A percentile compares a stretch with the other conserved stretches of the same genome.
Evolutionary conservation across 1,284 basidiomycete genomes (phyloP).

Genomic region (Puccinia coronata): DNA sequence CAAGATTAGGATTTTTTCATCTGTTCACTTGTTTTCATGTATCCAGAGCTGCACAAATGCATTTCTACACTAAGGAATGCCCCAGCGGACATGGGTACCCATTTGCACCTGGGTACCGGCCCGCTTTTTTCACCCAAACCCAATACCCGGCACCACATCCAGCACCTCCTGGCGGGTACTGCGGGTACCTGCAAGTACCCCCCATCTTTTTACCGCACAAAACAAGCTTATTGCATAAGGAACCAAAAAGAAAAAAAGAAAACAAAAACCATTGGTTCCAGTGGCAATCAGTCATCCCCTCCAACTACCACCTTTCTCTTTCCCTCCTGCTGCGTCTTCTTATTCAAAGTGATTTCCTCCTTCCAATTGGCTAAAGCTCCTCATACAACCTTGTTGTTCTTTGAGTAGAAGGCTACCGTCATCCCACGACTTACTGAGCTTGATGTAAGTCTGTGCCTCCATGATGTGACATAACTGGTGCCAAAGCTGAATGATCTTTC

Average conservation of each 20-base stretch:
- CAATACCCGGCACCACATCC: neutral
- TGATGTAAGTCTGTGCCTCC: neutral
- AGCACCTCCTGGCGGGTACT: neutral
- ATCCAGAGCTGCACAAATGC: too few species aligned
- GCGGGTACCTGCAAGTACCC: neutral
- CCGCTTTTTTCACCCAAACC: neutral
- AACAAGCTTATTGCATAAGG: neutral
- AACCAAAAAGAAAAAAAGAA: neutral
- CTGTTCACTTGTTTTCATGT: too few species aligned
- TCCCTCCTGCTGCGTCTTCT: neutral
- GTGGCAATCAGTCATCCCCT: neutral
- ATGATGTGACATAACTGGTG: neutral
- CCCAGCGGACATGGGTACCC: neutral
- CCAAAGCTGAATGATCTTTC: too few species aligned
- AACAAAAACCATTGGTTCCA: neutral
- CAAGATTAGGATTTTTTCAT: too few species aligned
- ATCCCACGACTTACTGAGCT: neutral
- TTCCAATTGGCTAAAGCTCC: neutral
- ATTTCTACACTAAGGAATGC: conserved; percentile 3
- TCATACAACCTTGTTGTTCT: neutral
- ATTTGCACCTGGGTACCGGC: neutral
- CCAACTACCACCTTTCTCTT: neutral
- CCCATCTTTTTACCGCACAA: neutral
- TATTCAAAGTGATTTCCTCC: neutral
- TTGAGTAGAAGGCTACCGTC: neutral